Base-by-base conservation (phyloP, 2,329 filamentous ascomycete species). In the Microsporum audouinii region DNA sequence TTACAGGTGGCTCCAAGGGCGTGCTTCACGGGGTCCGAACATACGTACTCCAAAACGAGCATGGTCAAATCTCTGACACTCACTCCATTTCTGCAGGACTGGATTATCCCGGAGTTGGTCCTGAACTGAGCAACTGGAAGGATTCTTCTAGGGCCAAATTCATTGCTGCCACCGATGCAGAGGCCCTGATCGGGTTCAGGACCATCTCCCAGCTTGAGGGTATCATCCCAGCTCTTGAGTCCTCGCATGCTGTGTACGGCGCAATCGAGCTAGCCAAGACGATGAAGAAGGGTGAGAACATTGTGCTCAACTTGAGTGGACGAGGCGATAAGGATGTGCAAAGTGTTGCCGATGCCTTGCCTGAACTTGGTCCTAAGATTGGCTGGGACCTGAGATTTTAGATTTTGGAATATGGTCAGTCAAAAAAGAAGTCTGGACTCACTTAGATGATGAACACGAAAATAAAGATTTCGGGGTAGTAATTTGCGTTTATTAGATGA, bases 311-410 rank as follows among this genome's bases (percentile, higher is more conserved):
- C 76, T 75, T 99, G 41, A 95, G 88, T 71, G 94, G 94, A 6
- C 82, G 94, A 68, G 94, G 94, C 65, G 94, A 99, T 76, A 99
- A 99, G 84, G 94, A 99, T 71, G 94, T 99, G 62, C 91, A 99
- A 83, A 95, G 89, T 70, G 92, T 99, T 58, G 94, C 94, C 0
- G 94, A 99, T 71, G 90, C 95, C 77, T 77, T 99, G 71, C 92
- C 92, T 17, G 88, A 82, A 67, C 75, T 99, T 64, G 92, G 94
- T 0, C 94, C 94, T 5, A 80, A 88, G 79, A 97, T 99, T 75
- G 90, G 81, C 56, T 86, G 84, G 84, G 83, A 86, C 71, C 69
- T 86, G 75, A 78, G 83, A 65, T 85, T 78, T 71, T 76, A 76
- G 70, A 39, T 47, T 39, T 29, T 57, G 34, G 33, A 2, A 53